Evolutionary conservation across 371 early-diverging fungal species (phyloP).

Genomic region (Enterospora canceri): DNA sequence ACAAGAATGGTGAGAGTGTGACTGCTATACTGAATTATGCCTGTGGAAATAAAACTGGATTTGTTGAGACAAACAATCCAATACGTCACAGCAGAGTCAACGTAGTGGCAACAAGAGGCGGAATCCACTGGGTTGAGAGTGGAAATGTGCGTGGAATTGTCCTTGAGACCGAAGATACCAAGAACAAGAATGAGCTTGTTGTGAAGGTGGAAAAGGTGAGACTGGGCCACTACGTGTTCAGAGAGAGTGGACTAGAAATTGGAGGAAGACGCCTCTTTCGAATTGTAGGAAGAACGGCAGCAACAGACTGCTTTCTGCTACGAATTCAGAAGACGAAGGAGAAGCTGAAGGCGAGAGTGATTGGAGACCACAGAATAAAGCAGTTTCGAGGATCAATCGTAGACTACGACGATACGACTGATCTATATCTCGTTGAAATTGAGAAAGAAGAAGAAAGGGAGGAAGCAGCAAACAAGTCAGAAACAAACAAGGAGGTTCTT

Average conservation of each 20-base stretch:
- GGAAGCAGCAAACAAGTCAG: not conserved
- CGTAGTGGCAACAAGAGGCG: not conserved
- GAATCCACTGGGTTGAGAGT: constrained; percentile 11
- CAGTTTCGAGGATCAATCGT: not conserved
- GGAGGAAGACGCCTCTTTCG: not conserved
- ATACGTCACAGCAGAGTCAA: constrained; percentile 13
- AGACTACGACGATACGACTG: not conserved
- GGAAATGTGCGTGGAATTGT: constrained; percentile 27
- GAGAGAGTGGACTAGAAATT: not conserved
- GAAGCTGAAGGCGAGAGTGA: not conserved
- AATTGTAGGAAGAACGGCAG: not conserved
- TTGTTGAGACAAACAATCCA: constrained; percentile 41
- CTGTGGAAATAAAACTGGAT: constrained; percentile 4
- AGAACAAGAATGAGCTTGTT: constrained; percentile 1
- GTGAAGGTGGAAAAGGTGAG: constrained; percentile 15
- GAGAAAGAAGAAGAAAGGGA: not conserved
- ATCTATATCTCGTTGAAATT: not conserved
- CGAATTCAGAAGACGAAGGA: not conserved
- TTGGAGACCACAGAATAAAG: not conserved
- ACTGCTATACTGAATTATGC: constrained; percentile 6
- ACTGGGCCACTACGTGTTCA: constrained; percentile 32
- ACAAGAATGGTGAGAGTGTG: not conserved
- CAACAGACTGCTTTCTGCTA: not conserved
- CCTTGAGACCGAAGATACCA: not conserved
- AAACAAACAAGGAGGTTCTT: not conserved